These are phyloP conservation scores for Colletotrichum theobromicola DNA, from an alignment of 2,329 filamentous ascomycete species.

Conservation along the genomic window DNA sequence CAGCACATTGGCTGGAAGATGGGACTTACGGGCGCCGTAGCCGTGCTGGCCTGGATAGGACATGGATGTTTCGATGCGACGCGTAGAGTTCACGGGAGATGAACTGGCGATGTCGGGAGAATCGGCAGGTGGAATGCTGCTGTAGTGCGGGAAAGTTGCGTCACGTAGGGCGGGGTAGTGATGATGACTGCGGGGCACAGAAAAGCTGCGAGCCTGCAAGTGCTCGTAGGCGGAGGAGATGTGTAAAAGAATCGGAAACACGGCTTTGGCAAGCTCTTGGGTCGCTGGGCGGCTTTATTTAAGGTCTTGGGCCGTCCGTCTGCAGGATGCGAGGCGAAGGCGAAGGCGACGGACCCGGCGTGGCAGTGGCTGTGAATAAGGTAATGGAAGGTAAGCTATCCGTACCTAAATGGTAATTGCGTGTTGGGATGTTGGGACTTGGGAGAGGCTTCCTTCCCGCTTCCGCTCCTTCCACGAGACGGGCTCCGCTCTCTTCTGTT, in stretches of 20 bases:
- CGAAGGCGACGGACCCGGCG: not conserved
- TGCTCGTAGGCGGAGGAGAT: not conserved
- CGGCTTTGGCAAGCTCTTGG: not conserved
- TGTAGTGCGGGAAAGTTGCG: not conserved
- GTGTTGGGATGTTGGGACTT: not conserved
- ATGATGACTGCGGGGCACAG: not conserved
- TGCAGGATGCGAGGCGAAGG: not conserved
- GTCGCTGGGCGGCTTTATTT: not conserved
- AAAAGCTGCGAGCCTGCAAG: not conserved
- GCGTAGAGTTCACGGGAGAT: not conserved
- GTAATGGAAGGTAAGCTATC: not conserved
- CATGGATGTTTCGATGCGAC: conserved; percentile 27
- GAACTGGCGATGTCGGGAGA: not conserved
- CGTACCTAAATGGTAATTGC: not conserved
- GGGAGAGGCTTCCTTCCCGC: not conserved
- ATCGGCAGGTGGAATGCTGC: not conserved
- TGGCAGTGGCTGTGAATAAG: not conserved
- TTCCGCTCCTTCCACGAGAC: not conserved
- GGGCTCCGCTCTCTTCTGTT: not conserved
- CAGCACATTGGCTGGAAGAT: not conserved
- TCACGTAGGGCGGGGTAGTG: conserved; percentile 9
- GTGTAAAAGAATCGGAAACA: not conserved
- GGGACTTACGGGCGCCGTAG: conserved; percentile 37
- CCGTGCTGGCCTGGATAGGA: conserved; percentile 39
- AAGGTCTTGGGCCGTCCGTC: not conserved